phyloP scores from a whole-genome alignment of 495 filamentous ascomycete species.

The Xylaria bambusicola region DNA sequence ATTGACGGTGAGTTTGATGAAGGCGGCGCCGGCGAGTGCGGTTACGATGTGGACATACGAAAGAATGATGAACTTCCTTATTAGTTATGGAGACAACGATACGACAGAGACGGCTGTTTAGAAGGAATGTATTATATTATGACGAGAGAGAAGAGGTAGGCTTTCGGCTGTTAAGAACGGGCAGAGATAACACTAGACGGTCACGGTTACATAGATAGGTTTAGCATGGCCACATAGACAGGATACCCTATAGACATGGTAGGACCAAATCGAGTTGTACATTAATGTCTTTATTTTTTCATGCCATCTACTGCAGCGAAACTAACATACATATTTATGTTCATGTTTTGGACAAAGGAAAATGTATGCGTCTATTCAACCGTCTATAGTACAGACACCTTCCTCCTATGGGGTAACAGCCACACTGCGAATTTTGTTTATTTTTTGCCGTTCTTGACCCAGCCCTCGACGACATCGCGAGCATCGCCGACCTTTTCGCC shows the following conservation, averaged over 20 bases:
- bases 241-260: conserved; percentile 19
- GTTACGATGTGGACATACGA: conserved; percentile 99
- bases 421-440: conserved; percentile 32
- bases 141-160: not conserved
- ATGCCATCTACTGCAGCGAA: not conserved
- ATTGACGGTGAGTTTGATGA: conserved; percentile 82
- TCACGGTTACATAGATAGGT: conserved; percentile 7
- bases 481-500: conserved; percentile 73
- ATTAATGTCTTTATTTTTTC: not conserved
- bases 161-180: not conserved
- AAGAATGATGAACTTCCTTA: conserved; percentile 61
- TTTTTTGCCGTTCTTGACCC: conserved; percentile 90
- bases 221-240: not conserved
- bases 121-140: conserved; percentile 1
- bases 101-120: conserved; percentile 15
- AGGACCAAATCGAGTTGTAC: conserved; percentile 4
- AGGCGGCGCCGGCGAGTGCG: conserved; percentile 92
- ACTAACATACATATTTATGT: not conserved
- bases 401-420: not conserved
- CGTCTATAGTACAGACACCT: conserved; percentile 22
- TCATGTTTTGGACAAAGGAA: conserved; percentile 17
- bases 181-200: not conserved
- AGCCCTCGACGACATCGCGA: conserved; percentile 75
- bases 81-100: conserved; percentile 41
- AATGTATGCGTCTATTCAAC: conserved; percentile 22